Evolutionary conservation across 805 yeast species (phyloP).

Genomic region (Priceomyces medius): DNA sequence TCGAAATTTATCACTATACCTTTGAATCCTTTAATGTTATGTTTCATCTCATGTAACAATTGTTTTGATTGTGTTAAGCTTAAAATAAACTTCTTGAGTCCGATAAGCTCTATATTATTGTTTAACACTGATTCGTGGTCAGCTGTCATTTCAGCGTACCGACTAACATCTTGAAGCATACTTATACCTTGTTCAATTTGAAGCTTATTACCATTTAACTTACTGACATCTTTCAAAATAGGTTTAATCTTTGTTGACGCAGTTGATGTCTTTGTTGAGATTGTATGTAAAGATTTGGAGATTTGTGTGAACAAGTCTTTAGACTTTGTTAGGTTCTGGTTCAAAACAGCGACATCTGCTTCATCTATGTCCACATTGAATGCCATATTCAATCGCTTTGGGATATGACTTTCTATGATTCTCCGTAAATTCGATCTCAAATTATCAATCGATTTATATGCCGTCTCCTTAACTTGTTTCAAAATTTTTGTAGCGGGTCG

Average conservation of each 20-base stretch:
- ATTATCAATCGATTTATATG: too few relatives aligned
- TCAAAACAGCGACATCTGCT: constrained; percentile 79
- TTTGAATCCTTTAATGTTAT: constrained; percentile 51
- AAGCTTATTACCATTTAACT: constrained; percentile 51
- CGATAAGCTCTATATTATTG: constrained; percentile 37
- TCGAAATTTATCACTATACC: constrained; percentile 66
- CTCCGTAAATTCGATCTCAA: constrained; percentile 1
- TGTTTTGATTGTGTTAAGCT: constrained; percentile 40
- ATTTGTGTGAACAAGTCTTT: constrained; percentile 56
- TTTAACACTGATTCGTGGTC: constrained; percentile 37
- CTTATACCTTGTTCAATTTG: constrained; percentile 58
- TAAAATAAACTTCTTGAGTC: constrained; percentile 36
- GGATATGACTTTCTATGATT: too few relatives aligned
- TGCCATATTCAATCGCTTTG: too few relatives aligned
- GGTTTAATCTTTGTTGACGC: constrained; percentile 72
- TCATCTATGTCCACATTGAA: constrained; percentile 59
- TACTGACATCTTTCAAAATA: constrained; percentile 60
- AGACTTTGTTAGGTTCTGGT: constrained; percentile 66
- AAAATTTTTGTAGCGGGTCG: too few relatives aligned
- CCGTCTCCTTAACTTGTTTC: too few relatives aligned
- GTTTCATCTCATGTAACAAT: constrained; percentile 45
- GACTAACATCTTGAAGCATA: constrained; percentile 52
- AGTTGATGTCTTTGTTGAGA: constrained; percentile 51
- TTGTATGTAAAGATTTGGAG: constrained; percentile 50
- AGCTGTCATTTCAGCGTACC: constrained; percentile 45